Conservation (phyloP, 2,329 filamentous ascomycete genomes). For the Arthrobotrys pseudoclavata region DNA sequence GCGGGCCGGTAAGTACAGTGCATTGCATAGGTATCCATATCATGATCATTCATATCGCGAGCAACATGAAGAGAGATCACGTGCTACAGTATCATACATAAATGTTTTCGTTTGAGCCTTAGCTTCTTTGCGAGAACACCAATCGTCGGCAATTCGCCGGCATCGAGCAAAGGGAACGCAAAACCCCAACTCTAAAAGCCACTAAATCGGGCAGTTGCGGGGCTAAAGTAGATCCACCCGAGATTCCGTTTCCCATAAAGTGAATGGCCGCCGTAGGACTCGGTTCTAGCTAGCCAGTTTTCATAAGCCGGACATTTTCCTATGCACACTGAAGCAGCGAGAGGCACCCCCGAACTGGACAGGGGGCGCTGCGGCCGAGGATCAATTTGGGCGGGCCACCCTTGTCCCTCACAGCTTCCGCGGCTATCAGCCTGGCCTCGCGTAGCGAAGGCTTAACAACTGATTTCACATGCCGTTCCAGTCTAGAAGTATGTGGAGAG, state of each 20-base stretch:
- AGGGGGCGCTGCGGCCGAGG: constrained; percentile 55
- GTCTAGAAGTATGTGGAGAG: constrained; percentile 5
- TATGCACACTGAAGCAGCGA: constrained; percentile 3
- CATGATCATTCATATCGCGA: constrained; percentile 1
- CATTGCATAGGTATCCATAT: not conserved
- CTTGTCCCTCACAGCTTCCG: constrained; percentile 39
- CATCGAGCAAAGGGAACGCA: not conserved
- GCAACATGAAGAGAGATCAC: constrained; percentile 9
- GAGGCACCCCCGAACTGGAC: constrained; percentile 38
- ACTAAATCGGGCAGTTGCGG: constrained; percentile 37
- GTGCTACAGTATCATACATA: constrained; percentile 1
- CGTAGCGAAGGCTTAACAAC: constrained; percentile 17
- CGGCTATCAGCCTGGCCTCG: constrained; percentile 52
- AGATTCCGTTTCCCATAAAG: not conserved
- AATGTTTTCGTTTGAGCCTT: constrained; percentile 14
- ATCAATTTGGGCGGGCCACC: constrained; percentile 13
- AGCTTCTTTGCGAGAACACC: not conserved
- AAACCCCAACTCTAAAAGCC: not conserved
- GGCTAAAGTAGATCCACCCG: constrained; percentile 11
- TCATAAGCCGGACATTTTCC: constrained; percentile 48
- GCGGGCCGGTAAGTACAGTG: constrained; percentile 9
- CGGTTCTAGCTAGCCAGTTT: constrained; percentile 6
- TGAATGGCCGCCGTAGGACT: constrained; percentile 3
- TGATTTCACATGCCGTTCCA: constrained; percentile 42
- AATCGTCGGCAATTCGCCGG: constrained; percentile 14